A percentile compares a stretch with the other conserved stretches of the same genome.
Conservation (phyloP, 768 basidiomycete genomes). For the Xerocomus potaroensis region DNA sequence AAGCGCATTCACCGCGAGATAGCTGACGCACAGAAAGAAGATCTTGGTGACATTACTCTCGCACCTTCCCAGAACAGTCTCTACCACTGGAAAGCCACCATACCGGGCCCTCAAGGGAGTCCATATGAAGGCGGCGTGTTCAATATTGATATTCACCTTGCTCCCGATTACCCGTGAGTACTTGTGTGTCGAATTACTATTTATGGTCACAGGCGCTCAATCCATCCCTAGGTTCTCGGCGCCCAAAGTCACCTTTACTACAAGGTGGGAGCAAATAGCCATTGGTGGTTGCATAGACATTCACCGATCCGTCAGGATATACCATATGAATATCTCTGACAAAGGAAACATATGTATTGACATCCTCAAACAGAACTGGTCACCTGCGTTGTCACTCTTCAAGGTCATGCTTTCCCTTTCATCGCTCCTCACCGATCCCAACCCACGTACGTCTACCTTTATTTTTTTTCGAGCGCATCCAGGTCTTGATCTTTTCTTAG, state of each 20-base stretch:
- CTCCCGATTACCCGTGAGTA: constrained; percentile 73
- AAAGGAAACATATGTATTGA: constrained; percentile 80
- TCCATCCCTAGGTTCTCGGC: constrained; percentile 61
- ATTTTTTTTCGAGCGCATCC: background rate
- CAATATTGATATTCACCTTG: constrained; percentile 59
- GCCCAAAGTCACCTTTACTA: constrained; percentile 70
- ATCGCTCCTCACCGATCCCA: constrained; percentile 89
- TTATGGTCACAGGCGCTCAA: background rate
- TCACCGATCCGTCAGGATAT: constrained; percentile 50
- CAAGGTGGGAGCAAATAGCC: constrained; percentile 43
- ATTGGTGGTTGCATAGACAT: background rate
- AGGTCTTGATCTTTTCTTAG: constrained; percentile 32
- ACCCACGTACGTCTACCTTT: constrained; percentile 62
- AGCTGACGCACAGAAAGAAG: constrained; percentile 76
- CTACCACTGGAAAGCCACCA: constrained; percentile 69
- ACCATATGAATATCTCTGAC: constrained; percentile 87
- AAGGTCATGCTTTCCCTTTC: constrained; percentile 94
- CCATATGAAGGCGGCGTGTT: constrained; percentile 80
- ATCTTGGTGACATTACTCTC: constrained; percentile 69
- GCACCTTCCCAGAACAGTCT: constrained; percentile 61
- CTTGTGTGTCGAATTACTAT: background rate
- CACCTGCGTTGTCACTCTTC: constrained; percentile 87
- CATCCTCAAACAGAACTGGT: constrained; percentile 93
- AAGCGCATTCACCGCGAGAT: constrained; percentile 86
- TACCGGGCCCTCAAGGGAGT: constrained; percentile 81